phyloP scores from a whole-genome alignment of 1,139 yeast species.

The Lodderomyces parapsilosis region DNA sequence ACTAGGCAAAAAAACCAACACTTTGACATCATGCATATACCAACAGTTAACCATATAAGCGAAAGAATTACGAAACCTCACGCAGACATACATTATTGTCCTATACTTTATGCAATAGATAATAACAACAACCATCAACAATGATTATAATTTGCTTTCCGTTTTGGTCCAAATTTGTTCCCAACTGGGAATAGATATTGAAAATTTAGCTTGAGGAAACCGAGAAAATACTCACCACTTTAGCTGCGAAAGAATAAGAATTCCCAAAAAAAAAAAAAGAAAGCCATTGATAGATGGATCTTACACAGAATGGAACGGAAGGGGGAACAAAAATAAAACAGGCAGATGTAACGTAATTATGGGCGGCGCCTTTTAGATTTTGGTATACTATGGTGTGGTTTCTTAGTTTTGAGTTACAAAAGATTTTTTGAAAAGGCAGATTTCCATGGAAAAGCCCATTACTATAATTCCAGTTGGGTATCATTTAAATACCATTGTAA shows the following conservation, averaged over 20 bases:
- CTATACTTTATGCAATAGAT: background rate
- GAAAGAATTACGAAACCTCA: background rate
- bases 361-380: background rate
- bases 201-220: background rate
- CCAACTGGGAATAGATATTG: background rate
- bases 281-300: background rate
- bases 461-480: background rate
- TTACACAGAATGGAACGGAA: background rate
- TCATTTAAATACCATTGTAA: background rate
- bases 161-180: background rate
- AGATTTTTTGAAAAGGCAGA: background rate
- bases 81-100: background rate
- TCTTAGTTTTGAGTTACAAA: background rate
- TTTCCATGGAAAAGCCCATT: background rate
- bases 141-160: too few relatives aligned
- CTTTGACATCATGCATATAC: conserved; percentile 1
- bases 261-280: background rate
- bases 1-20: background rate
- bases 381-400: background rate
- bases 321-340: too few relatives aligned
- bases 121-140: background rate
- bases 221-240: background rate
- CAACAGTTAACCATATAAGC: background rate
- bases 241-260: conserved; percentile 5
- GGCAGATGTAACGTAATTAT: background rate